phyloP scores from a whole-genome alignment of 257 asterid species.

The Solanum virginianum region DNA sequence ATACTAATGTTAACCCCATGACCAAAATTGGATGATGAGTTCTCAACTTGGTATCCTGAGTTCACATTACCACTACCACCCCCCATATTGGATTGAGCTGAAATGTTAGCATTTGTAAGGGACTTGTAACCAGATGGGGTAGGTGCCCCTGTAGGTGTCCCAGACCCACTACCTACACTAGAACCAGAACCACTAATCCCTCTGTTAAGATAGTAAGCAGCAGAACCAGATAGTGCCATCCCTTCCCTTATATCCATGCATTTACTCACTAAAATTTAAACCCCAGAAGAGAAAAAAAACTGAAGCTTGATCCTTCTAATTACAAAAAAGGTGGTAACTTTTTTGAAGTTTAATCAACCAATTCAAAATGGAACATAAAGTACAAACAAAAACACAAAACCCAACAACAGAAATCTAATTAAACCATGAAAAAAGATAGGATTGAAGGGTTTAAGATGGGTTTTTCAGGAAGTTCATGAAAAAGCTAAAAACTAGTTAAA shows the following conservation, averaged over 20 bases:
- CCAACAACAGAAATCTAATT: not conserved
- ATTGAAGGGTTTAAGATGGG: slow-evolving; percentile 50
- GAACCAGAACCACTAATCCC: slow-evolving; percentile 34
- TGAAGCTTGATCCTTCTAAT: not conserved
- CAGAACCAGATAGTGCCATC: slow-evolving; percentile 46
- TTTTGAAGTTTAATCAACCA: not conserved
- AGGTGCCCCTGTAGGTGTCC: slow-evolving; percentile 21
- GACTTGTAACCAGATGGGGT: not conserved
- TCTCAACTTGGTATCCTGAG: slow-evolving; percentile 26
- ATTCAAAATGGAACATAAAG: not conserved
- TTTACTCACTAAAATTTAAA: not conserved
- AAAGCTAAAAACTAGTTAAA: not conserved
- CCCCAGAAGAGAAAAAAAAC: not conserved
- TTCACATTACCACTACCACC: slow-evolving; percentile 8
- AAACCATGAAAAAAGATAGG: not conserved
- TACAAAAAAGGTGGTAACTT: not conserved
- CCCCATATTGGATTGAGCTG: slow-evolving; percentile 18
- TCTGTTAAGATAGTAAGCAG: slow-evolving; percentile 57
- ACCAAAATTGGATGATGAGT: slow-evolving; percentile 19
- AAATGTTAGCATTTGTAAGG: slow-evolving; percentile 3
- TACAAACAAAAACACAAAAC: not conserved
- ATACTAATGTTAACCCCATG: slow-evolving; percentile 14
- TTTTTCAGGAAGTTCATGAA: slow-evolving; percentile 20
- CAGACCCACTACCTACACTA: slow-evolving; percentile 17
- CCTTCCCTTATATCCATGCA: slow-evolving; percentile 9